Conservation (phyloP, 495 filamentous ascomycete species). For the Lophium mytilinum region DNA sequence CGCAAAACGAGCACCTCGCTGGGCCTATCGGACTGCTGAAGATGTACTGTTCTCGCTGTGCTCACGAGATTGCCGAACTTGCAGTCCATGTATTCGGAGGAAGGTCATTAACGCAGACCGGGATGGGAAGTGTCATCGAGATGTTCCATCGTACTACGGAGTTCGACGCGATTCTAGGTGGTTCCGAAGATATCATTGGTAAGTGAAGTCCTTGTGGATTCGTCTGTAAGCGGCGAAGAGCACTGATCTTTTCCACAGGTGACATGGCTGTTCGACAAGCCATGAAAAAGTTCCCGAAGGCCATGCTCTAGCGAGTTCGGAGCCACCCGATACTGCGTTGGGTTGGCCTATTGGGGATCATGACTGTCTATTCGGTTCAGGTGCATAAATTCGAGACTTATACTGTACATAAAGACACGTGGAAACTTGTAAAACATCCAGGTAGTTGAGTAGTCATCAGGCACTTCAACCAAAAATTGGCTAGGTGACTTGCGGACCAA, state of each 20-base stretch:
- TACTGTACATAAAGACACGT: too few relatives aligned
- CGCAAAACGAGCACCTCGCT: conserved; percentile 65
- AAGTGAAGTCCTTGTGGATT: too few relatives aligned
- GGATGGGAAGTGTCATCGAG: conserved; percentile 76
- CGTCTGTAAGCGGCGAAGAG: too few relatives aligned
- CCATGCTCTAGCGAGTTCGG: conserved; percentile 52
- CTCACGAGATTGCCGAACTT: conserved; percentile 75
- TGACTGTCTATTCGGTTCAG: too few relatives aligned
- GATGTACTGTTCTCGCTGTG: conserved; percentile 62
- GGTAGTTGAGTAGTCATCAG: too few relatives aligned
- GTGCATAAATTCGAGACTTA: too few relatives aligned
- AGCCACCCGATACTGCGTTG: too few relatives aligned
- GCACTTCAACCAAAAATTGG: too few relatives aligned
- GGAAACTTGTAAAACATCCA: too few relatives aligned
- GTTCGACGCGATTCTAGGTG: conserved; percentile 81
- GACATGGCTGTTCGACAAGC: conserved; percentile 79
- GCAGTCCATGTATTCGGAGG: conserved; percentile 84
- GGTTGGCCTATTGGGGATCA: too few relatives aligned
- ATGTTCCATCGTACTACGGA: conserved; percentile 80
- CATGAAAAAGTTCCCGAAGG: conserved; percentile 73
- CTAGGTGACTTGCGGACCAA: background rate
- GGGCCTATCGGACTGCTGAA: conserved; percentile 82
- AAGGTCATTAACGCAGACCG: conserved; percentile 69
- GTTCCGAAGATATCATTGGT: conserved; percentile 72
- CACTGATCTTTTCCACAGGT: conserved; percentile 7